phyloP scores from a whole-genome alignment of 2,329 filamentous ascomycete species.

The Epichloe aotearoae region DNA sequence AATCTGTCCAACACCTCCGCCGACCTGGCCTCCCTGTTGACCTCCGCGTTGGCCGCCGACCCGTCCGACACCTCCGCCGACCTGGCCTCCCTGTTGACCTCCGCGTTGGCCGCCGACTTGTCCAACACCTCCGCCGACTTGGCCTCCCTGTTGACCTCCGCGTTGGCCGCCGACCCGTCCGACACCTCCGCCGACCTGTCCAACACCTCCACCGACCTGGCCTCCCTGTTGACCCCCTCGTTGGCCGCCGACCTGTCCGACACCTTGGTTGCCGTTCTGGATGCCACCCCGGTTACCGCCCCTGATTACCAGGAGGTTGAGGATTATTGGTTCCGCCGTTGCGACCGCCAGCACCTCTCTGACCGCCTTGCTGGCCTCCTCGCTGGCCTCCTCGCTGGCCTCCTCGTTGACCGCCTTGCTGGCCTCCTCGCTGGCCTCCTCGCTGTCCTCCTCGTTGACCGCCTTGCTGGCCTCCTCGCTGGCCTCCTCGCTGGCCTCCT shows the following conservation, averaged over 20 bases:
- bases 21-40: neutral
- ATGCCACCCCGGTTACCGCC: neutral
- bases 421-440: neutral
- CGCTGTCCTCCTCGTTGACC: neutral
- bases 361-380: constrained; percentile 1
- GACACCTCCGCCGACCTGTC: too few relatives aligned
- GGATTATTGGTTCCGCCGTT: neutral
- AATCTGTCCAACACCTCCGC: too few relatives aligned
- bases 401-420: neutral
- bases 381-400: neutral
- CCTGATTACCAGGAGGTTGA: neutral
- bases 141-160: too few relatives aligned
- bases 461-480: neutral
- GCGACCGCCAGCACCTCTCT: neutral
- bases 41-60: neutral
- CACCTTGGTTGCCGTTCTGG: neutral
- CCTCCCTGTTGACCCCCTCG: too few relatives aligned
- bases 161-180: too few relatives aligned
- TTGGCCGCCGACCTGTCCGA: neutral
- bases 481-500: neutral
- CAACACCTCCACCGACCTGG: too few relatives aligned
- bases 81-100: neutral
- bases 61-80: too few relatives aligned
- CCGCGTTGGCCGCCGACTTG: neutral
- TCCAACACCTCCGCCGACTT: neutral